Percentiles rank a stretch among this genome's conserved stretches.
Conservation (phyloP, 192 early-diverging fungal genomes). For the Dispira parvispora region DNA sequence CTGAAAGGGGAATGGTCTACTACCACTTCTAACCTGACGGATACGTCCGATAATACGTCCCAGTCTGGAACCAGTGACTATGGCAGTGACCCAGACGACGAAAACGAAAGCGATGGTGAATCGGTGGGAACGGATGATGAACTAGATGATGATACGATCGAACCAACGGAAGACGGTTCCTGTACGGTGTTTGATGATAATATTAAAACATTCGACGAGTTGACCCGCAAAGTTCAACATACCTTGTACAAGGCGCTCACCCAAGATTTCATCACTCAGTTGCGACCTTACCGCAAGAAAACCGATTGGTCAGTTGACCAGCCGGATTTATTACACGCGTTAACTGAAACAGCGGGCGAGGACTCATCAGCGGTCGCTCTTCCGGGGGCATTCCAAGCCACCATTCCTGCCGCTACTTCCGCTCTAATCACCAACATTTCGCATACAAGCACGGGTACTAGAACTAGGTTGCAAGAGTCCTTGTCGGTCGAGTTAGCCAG, state of each 20-base stretch:
- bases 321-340: not conserved
- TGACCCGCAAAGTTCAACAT: not conserved
- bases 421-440: not conserved
- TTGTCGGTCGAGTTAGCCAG: not conserved
- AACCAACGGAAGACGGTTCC: not conserved
- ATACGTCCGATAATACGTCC: not conserved
- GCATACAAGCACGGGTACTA: not conserved
- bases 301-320: not conserved
- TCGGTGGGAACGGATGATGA: not conserved
- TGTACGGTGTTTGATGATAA: constrained; percentile 1
- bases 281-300: constrained; percentile 3
- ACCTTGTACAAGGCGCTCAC: not conserved
- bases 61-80: not conserved
- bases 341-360: not conserved
- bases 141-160: not conserved
- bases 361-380: not conserved
- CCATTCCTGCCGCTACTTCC: not conserved
- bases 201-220: not conserved
- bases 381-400: not conserved
- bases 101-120: not conserved
- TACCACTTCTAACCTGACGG: not conserved
- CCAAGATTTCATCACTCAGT: not conserved
- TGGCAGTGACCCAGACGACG: not conserved
- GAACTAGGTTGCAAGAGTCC: too few relatives aligned
- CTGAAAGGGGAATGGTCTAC: not conserved